Conservation (phyloP, 2,329 filamentous ascomycete genomes). For the Fusarium sp. region DNA sequence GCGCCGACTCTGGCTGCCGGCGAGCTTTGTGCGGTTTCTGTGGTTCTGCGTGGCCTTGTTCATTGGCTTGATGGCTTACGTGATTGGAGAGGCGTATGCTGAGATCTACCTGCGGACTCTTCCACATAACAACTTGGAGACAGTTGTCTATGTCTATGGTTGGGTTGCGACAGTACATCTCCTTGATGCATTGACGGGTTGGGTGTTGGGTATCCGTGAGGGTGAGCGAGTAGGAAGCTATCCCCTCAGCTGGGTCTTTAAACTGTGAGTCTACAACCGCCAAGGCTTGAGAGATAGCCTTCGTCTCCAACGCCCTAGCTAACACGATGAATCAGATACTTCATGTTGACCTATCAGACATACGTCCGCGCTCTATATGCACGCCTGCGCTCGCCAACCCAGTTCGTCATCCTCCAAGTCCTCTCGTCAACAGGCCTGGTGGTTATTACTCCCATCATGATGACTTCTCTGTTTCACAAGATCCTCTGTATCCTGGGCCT, state of each 20-base stretch:
- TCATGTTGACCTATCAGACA: conserved; percentile 76
- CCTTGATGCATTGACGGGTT: conserved; percentile 72
- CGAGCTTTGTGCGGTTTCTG: conserved; percentile 74
- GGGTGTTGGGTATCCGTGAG: conserved; percentile 73
- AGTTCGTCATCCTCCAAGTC: conserved; percentile 73
- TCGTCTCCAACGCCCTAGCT: conserved; percentile 2
- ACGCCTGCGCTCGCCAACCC: conserved; percentile 70
- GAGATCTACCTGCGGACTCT: conserved; percentile 75
- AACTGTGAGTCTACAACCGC: conserved; percentile 61
- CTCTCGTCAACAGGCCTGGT: conserved; percentile 72
- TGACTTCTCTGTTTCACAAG: conserved; percentile 69
- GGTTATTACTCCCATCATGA: conserved; percentile 71
- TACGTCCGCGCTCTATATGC: conserved; percentile 77
- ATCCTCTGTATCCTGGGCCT: conserved; percentile 63
- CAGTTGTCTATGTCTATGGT: conserved; percentile 75
- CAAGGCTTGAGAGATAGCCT: neutral
- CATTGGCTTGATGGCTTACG: conserved; percentile 72
- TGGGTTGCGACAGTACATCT: conserved; percentile 75
- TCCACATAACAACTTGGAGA: conserved; percentile 73
- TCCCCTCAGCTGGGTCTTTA: conserved; percentile 77
- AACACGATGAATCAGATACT: conserved; percentile 59
- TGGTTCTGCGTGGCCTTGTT: conserved; percentile 75
- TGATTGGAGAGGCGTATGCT: conserved; percentile 75
- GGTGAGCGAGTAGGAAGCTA: conserved; percentile 76
- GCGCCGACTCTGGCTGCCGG: conserved; percentile 68